Evolutionary conservation across 139 green algal genomes (phyloP), one percentile per base, ranked within the genome.

Genomic region (Closterium sp.): DNA sequence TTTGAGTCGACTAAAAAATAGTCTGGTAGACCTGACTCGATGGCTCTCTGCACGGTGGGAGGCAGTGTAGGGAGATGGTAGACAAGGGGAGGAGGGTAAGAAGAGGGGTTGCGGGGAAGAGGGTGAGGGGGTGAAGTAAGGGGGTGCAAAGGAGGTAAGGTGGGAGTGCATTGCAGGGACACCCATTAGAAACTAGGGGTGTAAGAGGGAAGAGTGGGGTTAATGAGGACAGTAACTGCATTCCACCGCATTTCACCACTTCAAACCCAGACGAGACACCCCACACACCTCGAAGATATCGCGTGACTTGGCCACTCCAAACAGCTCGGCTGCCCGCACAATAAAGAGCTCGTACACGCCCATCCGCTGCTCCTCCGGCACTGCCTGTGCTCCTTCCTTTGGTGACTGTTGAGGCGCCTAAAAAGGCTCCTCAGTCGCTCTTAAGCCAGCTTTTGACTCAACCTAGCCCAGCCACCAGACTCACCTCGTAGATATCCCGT

Each of bases 241-340:
- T 3, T 50, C 62, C 62, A 79, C 62, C 17, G 62, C 62, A 79
- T 79, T 79, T 79, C 62, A 79, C 62, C 62, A 79, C 62, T 27
- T 17, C 11, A 1, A 9, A 50, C 38, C 38, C 38, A 50, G 38
- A 7, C 0, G 5, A 50, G 38, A 11, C 38, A 13, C 7, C 7
- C 38, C 62, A 79, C 62, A 0, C 62, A 95, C 95, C 95, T 99
- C 97, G 90, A 99, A 99, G 89, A 99, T 97, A 90, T 99, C 97
- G 1, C 98, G 96, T 28, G 98, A 97, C 95, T 98, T 98, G n/a
- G 95, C 96, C 28, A 99, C 95, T 34, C 98, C 98, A 94, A 98
- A 99, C 92, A 98, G 98, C 86, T 99, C 96, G 2, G 95, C 96
- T 4, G 98, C 98, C 27, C 97, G 95, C 13, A 95, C 94, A 9